phyloP scores from a whole-genome alignment of 2,329 filamentous ascomycete species.

The Ophiocordyceps camponoti-leonardi region DNA sequence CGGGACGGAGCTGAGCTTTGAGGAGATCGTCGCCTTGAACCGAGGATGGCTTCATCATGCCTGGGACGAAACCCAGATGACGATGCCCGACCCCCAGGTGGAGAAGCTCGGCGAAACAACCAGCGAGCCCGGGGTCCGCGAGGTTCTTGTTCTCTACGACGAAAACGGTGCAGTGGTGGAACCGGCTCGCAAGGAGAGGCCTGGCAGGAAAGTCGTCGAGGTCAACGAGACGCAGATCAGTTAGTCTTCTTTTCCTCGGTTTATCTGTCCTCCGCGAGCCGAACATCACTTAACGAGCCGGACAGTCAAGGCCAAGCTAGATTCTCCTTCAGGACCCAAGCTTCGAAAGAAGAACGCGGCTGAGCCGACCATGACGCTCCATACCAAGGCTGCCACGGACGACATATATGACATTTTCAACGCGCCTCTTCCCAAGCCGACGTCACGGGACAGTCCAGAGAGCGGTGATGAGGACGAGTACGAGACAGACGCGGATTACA shows the following conservation, averaged over 20 bases:
- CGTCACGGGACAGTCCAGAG: conserved; percentile 15
- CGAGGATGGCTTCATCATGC: conserved; percentile 49
- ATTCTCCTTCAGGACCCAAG: conserved; percentile 76
- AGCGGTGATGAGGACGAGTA: conserved; percentile 49
- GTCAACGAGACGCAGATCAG: conserved; percentile 85
- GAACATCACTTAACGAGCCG: conserved; percentile 11
- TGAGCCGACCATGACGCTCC: conserved; percentile 96
- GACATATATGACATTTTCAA: conserved; percentile 98
- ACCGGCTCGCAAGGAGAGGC: conserved; percentile 25
- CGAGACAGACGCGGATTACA: conserved; percentile 60
- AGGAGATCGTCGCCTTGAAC: conserved; percentile 69
- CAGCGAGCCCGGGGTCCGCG: conserved; percentile 24
- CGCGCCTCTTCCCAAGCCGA: conserved; percentile 36
- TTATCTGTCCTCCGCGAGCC: not conserved
- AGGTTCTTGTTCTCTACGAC: conserved; percentile 30
- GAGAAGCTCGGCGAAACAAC: conserved; percentile 15
- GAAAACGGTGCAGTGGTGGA: conserved; percentile 40
- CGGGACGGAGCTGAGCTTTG: conserved; percentile 69
- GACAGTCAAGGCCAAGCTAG: conserved; percentile 78
- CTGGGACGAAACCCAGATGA: conserved; percentile 26
- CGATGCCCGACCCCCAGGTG: conserved; percentile 13
- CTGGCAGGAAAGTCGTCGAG: conserved; percentile 57
- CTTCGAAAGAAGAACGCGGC: conserved; percentile 55
- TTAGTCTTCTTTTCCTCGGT: conserved; percentile 26
- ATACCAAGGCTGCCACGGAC: conserved; percentile 86